phyloP scores from a whole-genome alignment of 129 eudicot genomes.

The Heracleum sosnowskyi region DNA sequence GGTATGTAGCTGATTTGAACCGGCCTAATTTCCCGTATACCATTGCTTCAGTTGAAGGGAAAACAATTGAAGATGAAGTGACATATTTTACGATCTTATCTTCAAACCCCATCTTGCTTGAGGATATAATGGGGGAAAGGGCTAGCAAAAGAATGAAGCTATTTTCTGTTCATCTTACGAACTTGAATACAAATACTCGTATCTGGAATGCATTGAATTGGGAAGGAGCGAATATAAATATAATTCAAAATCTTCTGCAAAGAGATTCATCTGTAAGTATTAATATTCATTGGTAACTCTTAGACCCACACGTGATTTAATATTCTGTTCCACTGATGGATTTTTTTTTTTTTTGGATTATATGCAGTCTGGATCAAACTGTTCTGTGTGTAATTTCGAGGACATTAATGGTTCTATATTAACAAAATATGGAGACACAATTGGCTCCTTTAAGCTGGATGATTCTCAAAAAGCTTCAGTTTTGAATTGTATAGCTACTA shows the following conservation, averaged over 20 bases:
- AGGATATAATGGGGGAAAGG: background rate
- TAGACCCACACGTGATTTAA: background rate
- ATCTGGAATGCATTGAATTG: conserved; percentile 59
- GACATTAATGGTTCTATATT: conserved; percentile 5
- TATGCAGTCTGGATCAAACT: conserved; percentile 17
- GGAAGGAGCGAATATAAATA: conserved; percentile 16
- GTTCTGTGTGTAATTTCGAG: background rate
- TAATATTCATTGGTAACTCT: background rate
- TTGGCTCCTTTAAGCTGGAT: conserved; percentile 30
- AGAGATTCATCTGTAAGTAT: conserved; percentile 37
- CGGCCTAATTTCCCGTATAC: conserved; percentile 19
- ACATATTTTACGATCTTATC: conserved; percentile 16
- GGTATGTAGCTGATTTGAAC: conserved; percentile 29
- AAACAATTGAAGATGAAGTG: background rate
- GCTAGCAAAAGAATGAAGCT: background rate
- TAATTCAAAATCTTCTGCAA: conserved; percentile 31
- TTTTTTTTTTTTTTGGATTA: background rate
- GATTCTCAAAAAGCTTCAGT: conserved; percentile 52
- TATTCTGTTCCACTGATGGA: background rate
- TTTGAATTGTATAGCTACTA: conserved; percentile 33
- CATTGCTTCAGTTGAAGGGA: conserved; percentile 31
- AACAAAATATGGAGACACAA: conserved; percentile 9
- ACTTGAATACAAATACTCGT: conserved; percentile 53
- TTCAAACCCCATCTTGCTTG: conserved; percentile 30
- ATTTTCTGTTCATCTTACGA: conserved; percentile 9